Evolutionary conservation across 2,329 filamentous ascomycete species (phyloP), one percentile per base, ranked within the genome.

Genomic region (Apiospora sp.): DNA sequence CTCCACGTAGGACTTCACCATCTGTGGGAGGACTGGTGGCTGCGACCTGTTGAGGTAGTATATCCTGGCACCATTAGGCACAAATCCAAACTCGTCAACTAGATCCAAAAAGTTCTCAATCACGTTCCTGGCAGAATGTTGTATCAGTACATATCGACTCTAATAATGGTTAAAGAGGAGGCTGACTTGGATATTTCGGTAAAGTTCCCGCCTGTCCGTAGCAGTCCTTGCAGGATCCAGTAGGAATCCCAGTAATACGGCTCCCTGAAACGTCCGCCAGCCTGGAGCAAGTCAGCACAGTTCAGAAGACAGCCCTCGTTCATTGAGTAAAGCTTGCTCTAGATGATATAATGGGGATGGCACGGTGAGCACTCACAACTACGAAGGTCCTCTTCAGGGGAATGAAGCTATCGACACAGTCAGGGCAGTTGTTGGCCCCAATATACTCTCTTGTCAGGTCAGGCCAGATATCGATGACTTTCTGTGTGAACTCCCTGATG

Each of bases 201-300:
- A 74, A 92, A 93, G 64, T 87, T 87, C 49, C 91, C 91, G 22
- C 89, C 87, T 0, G 90, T 92, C 67, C 91, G 87, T 46, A 93
- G 81, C 34, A 93, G 84, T 34, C 91, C 91, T 81, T 92, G 88
- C 67, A 93, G 76, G 68, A 92, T 91, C 90, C 90, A 92, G 82
- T 88, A 92, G 44, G 89, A 91, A 79, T 93, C 91, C 91, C 91
- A 93, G 80, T 93, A 93, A 78, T 93, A 93, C 1, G 90, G 87
- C 80, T 93, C 91, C 46, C 91, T 86, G 84, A 93, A 93, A 43
- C 91, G 51, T 37, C 58, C 68, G 30, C 68, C 68, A 34, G 69
- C 69, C 54, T 71, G 24, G 54, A 8, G 22, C 2, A 13, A 49
- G 43, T 48, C 12, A 48, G 41, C 58, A 64, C 10, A 64, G 34